Evolutionary conservation across 2,329 filamentous ascomycete species (phyloP).

Genomic region (Pseudonectria foliicola): DNA sequence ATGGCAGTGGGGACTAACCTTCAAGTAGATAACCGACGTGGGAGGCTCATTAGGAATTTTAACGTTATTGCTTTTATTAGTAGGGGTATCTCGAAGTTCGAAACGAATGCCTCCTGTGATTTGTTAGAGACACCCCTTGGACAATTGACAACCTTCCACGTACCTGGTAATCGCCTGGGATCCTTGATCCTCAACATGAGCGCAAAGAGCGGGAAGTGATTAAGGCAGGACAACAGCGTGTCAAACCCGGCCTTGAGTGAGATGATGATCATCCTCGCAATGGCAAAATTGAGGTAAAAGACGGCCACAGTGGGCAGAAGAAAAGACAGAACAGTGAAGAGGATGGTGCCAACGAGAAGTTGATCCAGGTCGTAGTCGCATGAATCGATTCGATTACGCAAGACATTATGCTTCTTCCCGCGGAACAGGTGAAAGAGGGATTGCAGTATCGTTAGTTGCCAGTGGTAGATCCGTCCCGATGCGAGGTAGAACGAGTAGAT

Average conservation of each 20-base stretch:
- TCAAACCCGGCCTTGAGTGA: constrained; percentile 85
- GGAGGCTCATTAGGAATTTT: constrained; percentile 43
- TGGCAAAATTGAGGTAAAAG: constrained; percentile 94
- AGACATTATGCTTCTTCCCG: constrained; percentile 94
- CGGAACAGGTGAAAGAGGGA: constrained; percentile 98
- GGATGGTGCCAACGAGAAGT: constrained; percentile 87
- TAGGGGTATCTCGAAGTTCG: constrained; percentile 71
- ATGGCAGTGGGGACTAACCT: constrained; percentile 47
- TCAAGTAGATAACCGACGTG: constrained; percentile 79
- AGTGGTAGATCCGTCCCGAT: constrained; percentile 94
- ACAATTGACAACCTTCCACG: constrained; percentile 16
- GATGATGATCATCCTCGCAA: constrained; percentile 91
- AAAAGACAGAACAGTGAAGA: constrained; percentile 94
- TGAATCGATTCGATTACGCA: constrained; percentile 95
- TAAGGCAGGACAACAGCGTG: constrained; percentile 85
- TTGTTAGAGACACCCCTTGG: neutral
- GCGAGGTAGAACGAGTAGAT: constrained; percentile 98
- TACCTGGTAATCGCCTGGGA: constrained; percentile 77
- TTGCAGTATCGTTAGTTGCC: constrained; percentile 93
- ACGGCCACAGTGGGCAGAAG: constrained; percentile 90
- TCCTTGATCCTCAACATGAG: constrained; percentile 95
- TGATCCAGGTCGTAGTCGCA: constrained; percentile 99
- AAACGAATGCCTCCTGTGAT: constrained; percentile 64
- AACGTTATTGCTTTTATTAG: constrained; percentile 35
- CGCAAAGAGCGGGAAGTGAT: constrained; percentile 96